These are phyloP conservation scores for Ogataea sp. DNA, from an alignment of 805 yeast species.

Conservation along the genomic window DNA sequence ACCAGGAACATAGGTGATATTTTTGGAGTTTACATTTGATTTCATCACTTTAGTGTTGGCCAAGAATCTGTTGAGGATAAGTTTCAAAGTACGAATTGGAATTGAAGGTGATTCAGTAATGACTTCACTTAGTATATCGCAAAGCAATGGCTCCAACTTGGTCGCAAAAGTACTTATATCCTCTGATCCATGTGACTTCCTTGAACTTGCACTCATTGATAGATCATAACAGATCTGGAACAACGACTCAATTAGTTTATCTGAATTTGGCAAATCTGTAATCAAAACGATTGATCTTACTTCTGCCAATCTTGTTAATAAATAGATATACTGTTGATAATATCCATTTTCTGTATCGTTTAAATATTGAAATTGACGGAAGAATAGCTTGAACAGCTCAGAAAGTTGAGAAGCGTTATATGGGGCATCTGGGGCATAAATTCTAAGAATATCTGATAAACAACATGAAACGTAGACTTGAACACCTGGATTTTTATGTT, in stretches of 20 bases:
- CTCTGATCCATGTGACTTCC: too few relatives aligned
- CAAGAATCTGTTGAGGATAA: slow-evolving; percentile 59
- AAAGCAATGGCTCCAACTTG: slow-evolving; percentile 52
- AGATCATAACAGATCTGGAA: slow-evolving; percentile 59
- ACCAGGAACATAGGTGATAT: slow-evolving; percentile 43
- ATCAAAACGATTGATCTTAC: slow-evolving; percentile 66
- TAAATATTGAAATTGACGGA: slow-evolving; percentile 51
- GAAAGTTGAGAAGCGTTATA: slow-evolving; percentile 56
- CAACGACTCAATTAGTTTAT: slow-evolving; percentile 40
- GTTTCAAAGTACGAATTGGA: slow-evolving; percentile 50
- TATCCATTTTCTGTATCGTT: slow-evolving; percentile 39
- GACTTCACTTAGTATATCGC: slow-evolving; percentile 68
- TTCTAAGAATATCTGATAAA: slow-evolving; percentile 62
- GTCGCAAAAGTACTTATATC: slow-evolving; percentile 30
- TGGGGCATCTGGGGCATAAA: slow-evolving; percentile 90
- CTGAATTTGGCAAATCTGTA: slow-evolving; percentile 64
- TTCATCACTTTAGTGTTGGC: slow-evolving; percentile 19
- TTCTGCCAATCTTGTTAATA: slow-evolving; percentile 64
- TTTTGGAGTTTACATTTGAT: not conserved
- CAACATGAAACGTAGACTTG: slow-evolving; percentile 68
- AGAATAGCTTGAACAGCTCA: slow-evolving; percentile 58
- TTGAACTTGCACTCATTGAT: slow-evolving; percentile 24
- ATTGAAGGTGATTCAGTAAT: slow-evolving; percentile 62
- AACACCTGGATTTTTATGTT: slow-evolving; percentile 58
- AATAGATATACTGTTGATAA: slow-evolving; percentile 52